A percentile compares a stretch with the other conserved stretches of the same genome.
These are phyloP conservation scores for Drosera capensis DNA, from an alignment of 148 eudicot species.

Conservation along the genomic window DNA sequence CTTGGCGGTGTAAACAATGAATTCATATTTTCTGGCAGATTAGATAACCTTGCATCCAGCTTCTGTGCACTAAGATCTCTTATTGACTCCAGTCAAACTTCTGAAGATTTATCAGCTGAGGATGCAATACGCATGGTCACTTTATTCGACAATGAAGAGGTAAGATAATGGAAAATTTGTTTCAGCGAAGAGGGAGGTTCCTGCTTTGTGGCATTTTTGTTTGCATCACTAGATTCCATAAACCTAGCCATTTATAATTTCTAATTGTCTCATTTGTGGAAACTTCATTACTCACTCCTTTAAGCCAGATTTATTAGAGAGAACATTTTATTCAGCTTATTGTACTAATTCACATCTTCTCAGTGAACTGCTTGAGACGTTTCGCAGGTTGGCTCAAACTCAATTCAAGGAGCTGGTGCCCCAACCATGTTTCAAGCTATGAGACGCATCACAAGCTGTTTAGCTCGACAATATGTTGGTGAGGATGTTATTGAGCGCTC, in stretches of 20 bases:
- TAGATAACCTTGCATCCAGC: constrained; percentile 96
- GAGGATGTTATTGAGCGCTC: constrained; percentile 62
- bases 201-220: too few relatives aligned
- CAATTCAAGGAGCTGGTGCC: constrained; percentile 97
- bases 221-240: too few relatives aligned
- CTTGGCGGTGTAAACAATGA: constrained; percentile 88
- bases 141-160: constrained; percentile 95
- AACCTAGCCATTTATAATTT: too few relatives aligned
- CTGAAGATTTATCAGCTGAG: constrained; percentile 60
- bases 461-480: constrained; percentile 38
- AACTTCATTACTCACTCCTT: too few relatives aligned
- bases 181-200: too few relatives aligned
- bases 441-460: constrained; percentile 64
- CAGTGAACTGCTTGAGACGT: too few relatives aligned
- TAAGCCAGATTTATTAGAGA: too few relatives aligned
- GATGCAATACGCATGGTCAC: constrained; percentile 79
- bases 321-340: too few relatives aligned
- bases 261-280: too few relatives aligned
- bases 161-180: too few relatives aligned
- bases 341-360: too few relatives aligned
- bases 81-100: constrained; percentile 56
- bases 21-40: constrained; percentile 91
- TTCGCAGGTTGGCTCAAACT: constrained; percentile 81
- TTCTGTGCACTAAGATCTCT: constrained; percentile 92
- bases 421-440: constrained; percentile 95